Base-by-base conservation (phyloP, 192 early-diverging fungal species). In the Kickxella alabastrina region DNA sequence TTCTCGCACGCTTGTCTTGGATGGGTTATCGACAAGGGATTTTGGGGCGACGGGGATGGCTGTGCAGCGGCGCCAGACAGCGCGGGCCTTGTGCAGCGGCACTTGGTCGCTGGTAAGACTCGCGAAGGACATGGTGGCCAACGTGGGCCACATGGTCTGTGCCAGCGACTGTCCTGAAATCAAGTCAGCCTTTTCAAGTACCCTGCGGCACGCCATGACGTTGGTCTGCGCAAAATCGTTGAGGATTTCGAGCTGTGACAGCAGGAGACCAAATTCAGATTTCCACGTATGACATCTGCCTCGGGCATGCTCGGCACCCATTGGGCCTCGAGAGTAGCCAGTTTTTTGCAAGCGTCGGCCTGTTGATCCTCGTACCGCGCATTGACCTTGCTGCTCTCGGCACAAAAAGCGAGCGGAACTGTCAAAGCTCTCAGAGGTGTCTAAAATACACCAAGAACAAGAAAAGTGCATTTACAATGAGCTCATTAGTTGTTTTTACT, bases 161-260 rank as follows among this genome's bases (percentile, higher is more conserved):
- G 70, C 68, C 21, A 80, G 34, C 0, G 51, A 15, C 29, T 65
- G 40, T 0, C 47, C 42, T 13, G 68, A 51, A 21, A 74, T 56
- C 52, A 79, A 82, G 62, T 79, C 80, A 44, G 79, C 80, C 62
- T 85, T 83, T 52, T 85, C 81, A 26, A 84, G 61, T 24, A 85
- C 83, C 54, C 84, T 82, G 57, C 82, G 77, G 54, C 83, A 84
- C 8, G 72, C 82, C 19, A 78, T 80, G 28, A 84, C 64, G 49
- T 83, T 84, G 15, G 76, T 70, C 52, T 82, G 62, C 5, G 75
- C 65, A 52, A 80, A 85, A 46, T 85, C 84, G 2, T 45, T 37
- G 24, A 70, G 41, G 31, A 44, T 57, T 39, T 55, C 70, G 4
- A 64, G 59, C 57, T 64, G 41, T 21, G 54, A 39, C 9, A 59